Evolutionary conservation across 306 rosid genomes (phyloP).

Genomic region (Prunus dulcis): DNA sequence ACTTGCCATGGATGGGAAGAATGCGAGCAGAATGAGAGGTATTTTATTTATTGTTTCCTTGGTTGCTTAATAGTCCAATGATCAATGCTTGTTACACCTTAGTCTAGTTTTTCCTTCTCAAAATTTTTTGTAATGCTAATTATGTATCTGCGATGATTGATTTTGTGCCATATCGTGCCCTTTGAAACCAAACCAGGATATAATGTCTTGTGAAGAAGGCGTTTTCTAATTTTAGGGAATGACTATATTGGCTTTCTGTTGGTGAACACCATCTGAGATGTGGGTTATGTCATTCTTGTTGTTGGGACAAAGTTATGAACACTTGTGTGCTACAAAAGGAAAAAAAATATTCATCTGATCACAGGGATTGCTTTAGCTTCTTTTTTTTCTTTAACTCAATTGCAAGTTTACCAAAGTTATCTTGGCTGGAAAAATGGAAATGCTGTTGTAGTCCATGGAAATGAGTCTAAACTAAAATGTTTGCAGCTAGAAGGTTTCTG

Average conservation of each 20-base stretch:
- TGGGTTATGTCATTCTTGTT: slow-evolving; percentile 2
- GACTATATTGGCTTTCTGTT: slow-evolving; percentile 20
- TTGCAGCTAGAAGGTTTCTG: neutral
- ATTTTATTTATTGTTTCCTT: slow-evolving; percentile 31
- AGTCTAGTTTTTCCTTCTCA: slow-evolving; percentile 17
- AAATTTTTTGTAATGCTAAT: slow-evolving; percentile 43
- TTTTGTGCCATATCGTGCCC: slow-evolving; percentile 35
- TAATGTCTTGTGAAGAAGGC: slow-evolving; percentile 30
- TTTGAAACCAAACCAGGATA: slow-evolving; percentile 22
- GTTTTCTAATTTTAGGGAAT: slow-evolving; percentile 16
- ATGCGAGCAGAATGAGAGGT: slow-evolving; percentile 54
- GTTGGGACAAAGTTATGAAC: neutral
- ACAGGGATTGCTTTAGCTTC: neutral
- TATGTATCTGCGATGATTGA: slow-evolving; percentile 37
- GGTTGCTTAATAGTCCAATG: slow-evolving; percentile 29
- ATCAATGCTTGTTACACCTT: slow-evolving; percentile 31
- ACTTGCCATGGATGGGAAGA: slow-evolving; percentile 67
- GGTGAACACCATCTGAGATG: slow-evolving; percentile 7
- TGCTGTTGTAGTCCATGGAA: neutral
- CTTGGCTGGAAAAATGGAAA: neutral
- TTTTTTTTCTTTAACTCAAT: neutral
- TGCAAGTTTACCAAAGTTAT: neutral
- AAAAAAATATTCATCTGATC: neutral
- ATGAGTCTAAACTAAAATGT: neutral
- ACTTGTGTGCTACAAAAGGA: neutral